Conservation (phyloP, 768 basidiomycete genomes). For the Leccinum broughii region DNA sequence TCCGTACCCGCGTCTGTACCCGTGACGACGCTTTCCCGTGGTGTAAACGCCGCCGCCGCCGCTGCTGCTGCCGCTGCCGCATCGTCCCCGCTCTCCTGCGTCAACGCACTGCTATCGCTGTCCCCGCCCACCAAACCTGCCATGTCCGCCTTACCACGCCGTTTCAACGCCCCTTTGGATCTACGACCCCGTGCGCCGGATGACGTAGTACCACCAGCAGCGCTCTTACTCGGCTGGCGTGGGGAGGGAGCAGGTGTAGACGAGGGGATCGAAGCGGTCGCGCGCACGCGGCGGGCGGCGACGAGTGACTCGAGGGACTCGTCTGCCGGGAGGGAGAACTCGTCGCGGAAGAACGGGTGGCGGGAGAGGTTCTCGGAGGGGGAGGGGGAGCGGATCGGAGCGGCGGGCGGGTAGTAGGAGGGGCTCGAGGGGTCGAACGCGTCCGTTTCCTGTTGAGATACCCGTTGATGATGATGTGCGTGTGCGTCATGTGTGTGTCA, state of each 20-base stretch:
- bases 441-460: slow-evolving; percentile 41
- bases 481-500: too few relatives aligned
- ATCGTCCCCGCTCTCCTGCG: slow-evolving; percentile 82
- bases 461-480: too few relatives aligned
- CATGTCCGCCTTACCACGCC: slow-evolving; percentile 49
- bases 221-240: slow-evolving; percentile 35
- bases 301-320: slow-evolving; percentile 60
- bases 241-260: slow-evolving; percentile 60
- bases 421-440: slow-evolving; percentile 46
- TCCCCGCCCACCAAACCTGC: slow-evolving; percentile 79
- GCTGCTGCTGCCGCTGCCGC: slow-evolving; percentile 11
- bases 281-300: slow-evolving; percentile 60
- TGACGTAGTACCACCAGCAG: neutral
- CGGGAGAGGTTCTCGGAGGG: slow-evolving; percentile 65
- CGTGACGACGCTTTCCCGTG: slow-evolving; percentile 65
- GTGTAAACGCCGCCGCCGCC: slow-evolving; percentile 45
- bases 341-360: slow-evolving; percentile 75
- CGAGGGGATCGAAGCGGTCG: slow-evolving; percentile 53
- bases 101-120: slow-evolving; percentile 82
- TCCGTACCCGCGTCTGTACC: slow-evolving; percentile 73
- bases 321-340: slow-evolving; percentile 61
- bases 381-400: slow-evolving; percentile 60
- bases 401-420: slow-evolving; percentile 36
- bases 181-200: slow-evolving; percentile 25
- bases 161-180: slow-evolving; percentile 47